Percentiles rank a stretch among this genome's conserved stretches.
These are phyloP conservation scores for Hypoxylon lienhwacheense DNA, from an alignment of 495 filamentous ascomycete genomes.

Conservation along the genomic window DNA sequence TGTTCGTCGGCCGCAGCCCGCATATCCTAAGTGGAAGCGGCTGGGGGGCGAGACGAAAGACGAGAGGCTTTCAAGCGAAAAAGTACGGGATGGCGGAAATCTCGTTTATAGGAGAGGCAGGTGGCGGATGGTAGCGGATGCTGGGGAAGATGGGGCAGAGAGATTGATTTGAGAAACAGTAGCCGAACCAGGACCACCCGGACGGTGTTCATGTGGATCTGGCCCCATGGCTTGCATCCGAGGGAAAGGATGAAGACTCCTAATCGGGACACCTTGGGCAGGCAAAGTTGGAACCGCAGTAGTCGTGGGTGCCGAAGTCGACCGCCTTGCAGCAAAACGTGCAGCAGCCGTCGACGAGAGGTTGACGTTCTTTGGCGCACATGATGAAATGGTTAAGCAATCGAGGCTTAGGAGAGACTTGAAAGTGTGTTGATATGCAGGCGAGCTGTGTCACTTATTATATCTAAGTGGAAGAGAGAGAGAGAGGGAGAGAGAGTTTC, in stretches of 20 bases:
- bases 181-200: constrained; percentile 14
- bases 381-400: constrained; percentile 38
- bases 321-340: constrained; percentile 56
- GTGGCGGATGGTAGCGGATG: too few relatives aligned
- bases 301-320: constrained; percentile 56
- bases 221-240: constrained; percentile 20
- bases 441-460: constrained; percentile 5
- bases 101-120: neutral
- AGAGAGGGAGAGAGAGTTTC: too few relatives aligned
- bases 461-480: constrained; percentile 11
- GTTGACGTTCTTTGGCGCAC: constrained; percentile 49
- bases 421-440: constrained; percentile 7
- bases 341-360: constrained; percentile 55
- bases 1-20: too few relatives aligned
- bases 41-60: neutral
- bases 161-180: constrained; percentile 14
- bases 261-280: constrained; percentile 52
- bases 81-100: neutral
- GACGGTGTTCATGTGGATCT: constrained; percentile 26
- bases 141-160: neutral
- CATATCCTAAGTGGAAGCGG: too few relatives aligned
- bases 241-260: constrained; percentile 18
- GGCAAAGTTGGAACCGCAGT: constrained; percentile 48
- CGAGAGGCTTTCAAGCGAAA: neutral
- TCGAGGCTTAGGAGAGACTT: constrained; percentile 14